Evolutionary conservation across 495 filamentous ascomycete species (phyloP).

Genomic region (Aspergillus bridgeri): DNA sequence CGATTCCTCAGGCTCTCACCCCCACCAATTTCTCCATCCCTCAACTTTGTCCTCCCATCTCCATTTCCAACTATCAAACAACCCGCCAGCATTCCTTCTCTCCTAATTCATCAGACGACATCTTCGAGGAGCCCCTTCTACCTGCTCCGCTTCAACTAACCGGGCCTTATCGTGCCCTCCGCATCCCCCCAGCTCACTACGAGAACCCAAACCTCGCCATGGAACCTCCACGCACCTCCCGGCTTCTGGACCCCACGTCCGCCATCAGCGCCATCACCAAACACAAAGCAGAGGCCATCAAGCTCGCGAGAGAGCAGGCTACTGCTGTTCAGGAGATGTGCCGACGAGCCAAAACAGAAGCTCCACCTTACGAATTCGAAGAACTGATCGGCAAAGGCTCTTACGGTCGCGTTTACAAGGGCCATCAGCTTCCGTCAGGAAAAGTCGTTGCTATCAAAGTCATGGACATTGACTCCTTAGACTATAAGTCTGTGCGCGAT

Average conservation of each 20-base stretch:
- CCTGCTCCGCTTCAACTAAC: neutral
- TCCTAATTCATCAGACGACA: neutral
- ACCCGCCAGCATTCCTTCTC: neutral
- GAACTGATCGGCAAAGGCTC: slow-evolving; percentile 96
- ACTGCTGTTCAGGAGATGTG: slow-evolving; percentile 48
- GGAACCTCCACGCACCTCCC: slow-evolving; percentile 27
- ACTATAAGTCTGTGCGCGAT: slow-evolving; percentile 63
- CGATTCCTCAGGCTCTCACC: neutral
- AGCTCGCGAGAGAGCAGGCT: slow-evolving; percentile 47
- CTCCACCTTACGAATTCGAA: slow-evolving; percentile 69
- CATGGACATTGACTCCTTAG: slow-evolving; percentile 86
- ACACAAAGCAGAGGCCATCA: slow-evolving; percentile 48
- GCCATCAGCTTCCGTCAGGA: slow-evolving; percentile 52
- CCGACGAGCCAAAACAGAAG: slow-evolving; percentile 42
- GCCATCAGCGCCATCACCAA: slow-evolving; percentile 47
- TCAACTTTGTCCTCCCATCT: neutral
- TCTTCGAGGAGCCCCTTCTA: neutral
- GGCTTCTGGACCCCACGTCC: slow-evolving; percentile 42
- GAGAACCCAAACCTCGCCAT: slow-evolving; percentile 10
- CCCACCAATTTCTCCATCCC: neutral
- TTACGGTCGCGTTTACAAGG: slow-evolving; percentile 93
- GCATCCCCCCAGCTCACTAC: neutral
- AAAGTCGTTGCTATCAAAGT: slow-evolving; percentile 88
- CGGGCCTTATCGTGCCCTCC: neutral
- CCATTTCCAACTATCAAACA: neutral